Base-by-base conservation (phyloP, 2,329 filamentous ascomycete species). In the Davidsoniella virescens region DNA sequence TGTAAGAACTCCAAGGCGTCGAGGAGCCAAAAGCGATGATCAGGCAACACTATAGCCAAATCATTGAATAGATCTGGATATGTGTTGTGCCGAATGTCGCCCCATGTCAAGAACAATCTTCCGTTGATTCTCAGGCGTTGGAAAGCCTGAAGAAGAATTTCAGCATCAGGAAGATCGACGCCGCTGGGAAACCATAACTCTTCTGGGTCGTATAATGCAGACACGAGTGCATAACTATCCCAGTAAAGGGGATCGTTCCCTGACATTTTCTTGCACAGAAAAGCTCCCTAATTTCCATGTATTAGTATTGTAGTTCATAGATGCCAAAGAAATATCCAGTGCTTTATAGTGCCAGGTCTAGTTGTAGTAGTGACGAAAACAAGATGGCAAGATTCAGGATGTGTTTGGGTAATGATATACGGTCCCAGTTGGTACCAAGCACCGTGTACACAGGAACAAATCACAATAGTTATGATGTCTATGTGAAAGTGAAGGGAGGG, bases 211-310 rank as follows among this genome's bases (percentile, higher is more conserved):
- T 80, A 86, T 3, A 93, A 68, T 58, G 81, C 78, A 14, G 69
- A 61, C 8, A 83, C 72, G 9, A 93, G 76, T 36, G 78, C 71
- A 37, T 82, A 76, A 29, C 80, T 69, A 36, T 73, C 72, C 87
- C 87, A 94, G 49, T 72, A 59, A 62, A 80, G 82, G n/a, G 87
- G 86, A 63, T 94, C 85, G n/a, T 44, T 43, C 26, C 29, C 29
- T 33, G 29, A 33, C 29, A 33, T 33, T 33, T 3, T 33, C 8
- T 9, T 33, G 12, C 4, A 9, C 29, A 9, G 10, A 33, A 12
- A 33, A 9, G 29, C 29, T 4, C 10, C 29, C 29, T 33, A 33
- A 33, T 12, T 33, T 33, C 8, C 8, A 33, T 33, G 12, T 33
- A 33, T 33, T 33, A 33, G 29, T 12, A 9, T 33, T 33, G 8